These are phyloP conservation scores for Clitopilus passeckerianus DNA, from an alignment of 768 basidiomycete genomes.

Conservation along the genomic window DNA sequence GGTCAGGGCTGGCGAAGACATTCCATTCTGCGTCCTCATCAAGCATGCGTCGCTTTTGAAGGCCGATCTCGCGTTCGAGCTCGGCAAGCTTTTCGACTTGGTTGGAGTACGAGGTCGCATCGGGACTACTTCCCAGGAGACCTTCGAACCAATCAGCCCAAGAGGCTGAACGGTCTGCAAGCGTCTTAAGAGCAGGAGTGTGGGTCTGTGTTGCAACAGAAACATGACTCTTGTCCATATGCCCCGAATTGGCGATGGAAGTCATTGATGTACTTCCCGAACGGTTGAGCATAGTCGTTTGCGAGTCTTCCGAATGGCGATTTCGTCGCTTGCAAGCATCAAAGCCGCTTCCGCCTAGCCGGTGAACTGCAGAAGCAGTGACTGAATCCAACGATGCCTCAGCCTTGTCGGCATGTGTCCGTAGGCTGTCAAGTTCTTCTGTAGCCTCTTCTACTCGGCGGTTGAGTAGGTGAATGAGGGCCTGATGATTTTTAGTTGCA, in stretches of 20 bases:
- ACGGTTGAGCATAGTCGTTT: constrained; percentile 38
- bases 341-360: constrained; percentile 30
- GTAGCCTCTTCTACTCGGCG: constrained; percentile 46
- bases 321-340: constrained; percentile 26
- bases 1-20: constrained; percentile 10
- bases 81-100: constrained; percentile 20
- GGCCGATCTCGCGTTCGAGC: constrained; percentile 21
- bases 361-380: constrained; percentile 38
- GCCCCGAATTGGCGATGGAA: constrained; percentile 8
- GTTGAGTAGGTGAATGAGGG: constrained; percentile 47
- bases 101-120: constrained; percentile 25
- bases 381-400: constrained; percentile 39
- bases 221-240: constrained; percentile 10
- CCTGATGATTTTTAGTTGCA: constrained; percentile 37
- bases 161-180: constrained; percentile 14
- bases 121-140: constrained; percentile 27
- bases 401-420: constrained; percentile 38
- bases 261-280: constrained; percentile 9
- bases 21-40: constrained; percentile 10
- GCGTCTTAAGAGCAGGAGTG: constrained; percentile 13
- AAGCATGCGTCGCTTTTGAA: constrained; percentile 15
- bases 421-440: constrained; percentile 43
- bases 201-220: constrained; percentile 25
- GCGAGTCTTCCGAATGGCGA: constrained; percentile 67
- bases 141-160: constrained; percentile 37